Evolutionary conservation across 2,329 filamentous ascomycete genomes (phyloP), one percentile per base, ranked within the genome.

Genomic region (Ambrosiella cleistominuta): DNA sequence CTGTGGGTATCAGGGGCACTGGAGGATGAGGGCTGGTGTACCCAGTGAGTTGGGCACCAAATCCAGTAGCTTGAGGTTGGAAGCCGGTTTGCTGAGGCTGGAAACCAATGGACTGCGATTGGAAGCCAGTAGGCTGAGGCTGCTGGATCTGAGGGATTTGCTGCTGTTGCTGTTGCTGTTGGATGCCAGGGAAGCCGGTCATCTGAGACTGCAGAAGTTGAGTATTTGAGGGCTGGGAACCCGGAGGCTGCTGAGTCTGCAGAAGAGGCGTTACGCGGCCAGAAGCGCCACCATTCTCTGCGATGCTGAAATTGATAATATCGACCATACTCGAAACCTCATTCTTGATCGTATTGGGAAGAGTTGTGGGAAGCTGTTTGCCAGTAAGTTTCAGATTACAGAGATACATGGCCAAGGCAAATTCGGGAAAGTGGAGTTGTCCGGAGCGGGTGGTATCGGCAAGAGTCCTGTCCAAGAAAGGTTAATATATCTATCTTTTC

Each of bases 271-370:
- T 70, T 36, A 74, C 71, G 15, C 77, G 69, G 17, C 77, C 71
- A 45, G 72, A 64, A 12, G 67, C 66, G 4, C 72, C 74, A 44
- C 73, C 74, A 36, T 91, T 85, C 63, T 98, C 93, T 0, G 81
- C 82, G 27, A 96, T 80, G 64, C 85, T 88, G 68, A 98, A 98
- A 61, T 89, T 95, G 67, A 98, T 98, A 59, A 98, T 98, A 67
- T 98, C 93, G 45, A 98, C 93, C 90, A 98, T 97, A 71, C 93
- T 95, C 2, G 91, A 97, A 15, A 98, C 93, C 70, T 98, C 93
- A 66, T 98, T 98, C 73, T 83, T 86, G 63, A 98, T 83, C 60
- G 81, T 85, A 38, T 96, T 89, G 0, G 93, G 93, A 8, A 98
- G 75, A 5, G 68, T 70, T 1, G 76, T 67, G 0, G 93, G 93